Conservation (phyloP, 768 basidiomycete species). For the Jaapia argillacea region DNA sequence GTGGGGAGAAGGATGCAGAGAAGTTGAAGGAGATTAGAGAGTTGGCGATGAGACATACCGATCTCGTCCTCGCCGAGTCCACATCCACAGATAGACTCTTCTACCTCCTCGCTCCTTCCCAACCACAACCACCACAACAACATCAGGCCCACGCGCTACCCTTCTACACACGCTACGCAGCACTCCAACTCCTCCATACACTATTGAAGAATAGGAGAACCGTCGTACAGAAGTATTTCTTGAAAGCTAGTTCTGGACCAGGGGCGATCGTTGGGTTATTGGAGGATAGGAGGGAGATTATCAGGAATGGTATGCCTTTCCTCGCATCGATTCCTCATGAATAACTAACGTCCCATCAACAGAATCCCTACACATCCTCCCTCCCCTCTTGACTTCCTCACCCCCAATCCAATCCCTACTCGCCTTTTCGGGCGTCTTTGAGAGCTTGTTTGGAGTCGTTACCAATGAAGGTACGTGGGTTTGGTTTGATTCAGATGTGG, state of each 20-base stretch:
- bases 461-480: slow-evolving; percentile 77
- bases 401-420: slow-evolving; percentile 95
- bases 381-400: too few relatives aligned
- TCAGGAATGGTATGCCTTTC: slow-evolving; percentile 68
- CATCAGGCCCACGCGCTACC: too few relatives aligned
- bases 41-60: slow-evolving; percentile 78
- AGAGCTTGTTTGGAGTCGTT: slow-evolving; percentile 87
- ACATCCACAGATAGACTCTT: slow-evolving; percentile 69
- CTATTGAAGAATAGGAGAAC: slow-evolving; percentile 78
- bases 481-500: too few relatives aligned
- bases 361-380: slow-evolving; percentile 2
- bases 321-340: too few relatives aligned
- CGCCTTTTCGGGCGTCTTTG: slow-evolving; percentile 94
- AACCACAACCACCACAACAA: too few relatives aligned
- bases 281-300: slow-evolving; percentile 83
- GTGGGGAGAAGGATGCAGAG: too few relatives aligned
- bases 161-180: slow-evolving; percentile 81
- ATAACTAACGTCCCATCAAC: too few relatives aligned
- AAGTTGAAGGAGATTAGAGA: slow-evolving; percentile 40
- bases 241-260: slow-evolving; percentile 74
- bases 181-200: slow-evolving; percentile 72
- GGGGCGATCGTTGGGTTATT: slow-evolving; percentile 62
- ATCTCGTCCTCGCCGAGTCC: slow-evolving; percentile 64
- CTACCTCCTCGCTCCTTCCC: slow-evolving; percentile 58
- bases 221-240: slow-evolving; percentile 81